Base-by-base conservation (phyloP, 2,329 filamentous ascomycete genomes). In the Trichoderma brevicompactum region DNA sequence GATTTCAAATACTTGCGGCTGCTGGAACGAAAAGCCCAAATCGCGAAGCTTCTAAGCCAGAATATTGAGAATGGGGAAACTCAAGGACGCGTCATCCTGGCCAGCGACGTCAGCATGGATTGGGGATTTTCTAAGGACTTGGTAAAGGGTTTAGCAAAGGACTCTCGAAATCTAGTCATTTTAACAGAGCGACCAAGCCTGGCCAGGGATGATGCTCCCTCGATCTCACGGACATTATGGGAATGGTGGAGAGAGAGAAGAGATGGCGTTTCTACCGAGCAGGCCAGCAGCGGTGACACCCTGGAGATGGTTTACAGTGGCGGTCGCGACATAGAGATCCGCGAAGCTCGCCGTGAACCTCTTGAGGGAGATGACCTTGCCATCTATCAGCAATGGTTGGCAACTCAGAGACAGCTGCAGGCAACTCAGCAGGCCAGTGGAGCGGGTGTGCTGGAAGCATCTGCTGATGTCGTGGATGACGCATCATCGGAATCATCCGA, bases 121-220 rank as follows among this genome's bases (percentile, higher is more conserved):
- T 99, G 95, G 95, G 95, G 95, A 0, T 96, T 97, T 73, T 96
- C 95, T 0, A 92, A 90, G 72, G 89, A 94, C 61, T 83, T 94
- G 0, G 79, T 99, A 55, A 87, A 86, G 68, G 83, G 84, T 9
- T 83, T 99, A 64, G 92, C 92, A 0, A 83, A 86, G 66, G 91
- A 96, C 69, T 81, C 89, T 1, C 87, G 88, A 48, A 99, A 97
- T 74, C 80, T 98, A 52, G 85, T 99, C 41, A 87, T 99, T 61
- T 79, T 99, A 49, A 97, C 94, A 0, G 94, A 98, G 72, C 87
- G 88, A 68, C 83, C 87, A 1, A 76, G 79, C n/a, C 73, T 78
- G 13, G 75, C 77, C 17, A 72, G 69, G 19, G 68, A 70, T 1
- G 77, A 79, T 17, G 79, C 75, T 60, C 80, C 83, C 9, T 90